Conservation (phyloP, 2,329 filamentous ascomycete genomes). For the Sordariomycetes sp. region DNA sequence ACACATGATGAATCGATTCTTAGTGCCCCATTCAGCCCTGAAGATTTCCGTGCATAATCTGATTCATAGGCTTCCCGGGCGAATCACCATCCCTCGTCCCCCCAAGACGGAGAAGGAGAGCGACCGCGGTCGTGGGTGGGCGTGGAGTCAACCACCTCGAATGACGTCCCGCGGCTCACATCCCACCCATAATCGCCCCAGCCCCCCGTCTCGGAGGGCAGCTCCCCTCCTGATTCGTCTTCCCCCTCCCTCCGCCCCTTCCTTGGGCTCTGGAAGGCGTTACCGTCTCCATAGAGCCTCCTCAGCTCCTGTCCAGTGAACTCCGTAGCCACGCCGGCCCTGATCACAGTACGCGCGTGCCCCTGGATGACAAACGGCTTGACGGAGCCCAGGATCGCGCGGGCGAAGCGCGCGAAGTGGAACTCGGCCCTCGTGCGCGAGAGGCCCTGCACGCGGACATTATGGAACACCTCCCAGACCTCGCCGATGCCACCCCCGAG, state of each 20-base stretch:
- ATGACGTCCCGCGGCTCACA: too few species aligned
- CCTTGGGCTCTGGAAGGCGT: background rate
- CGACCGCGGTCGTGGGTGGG: too few species aligned
- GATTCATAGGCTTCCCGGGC: too few species aligned
- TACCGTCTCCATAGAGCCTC: background rate
- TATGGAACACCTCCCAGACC: background rate
- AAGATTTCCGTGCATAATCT: too few species aligned
- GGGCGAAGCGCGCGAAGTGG: background rate
- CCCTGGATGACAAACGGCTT: background rate
- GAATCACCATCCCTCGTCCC: too few species aligned
- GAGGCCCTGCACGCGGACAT: background rate
- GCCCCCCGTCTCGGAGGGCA: too few species aligned
- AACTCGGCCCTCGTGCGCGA: background rate
- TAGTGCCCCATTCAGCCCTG: too few species aligned
- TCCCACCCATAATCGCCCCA: too few species aligned
- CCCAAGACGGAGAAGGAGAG: too few species aligned
- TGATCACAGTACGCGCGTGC: background rate
- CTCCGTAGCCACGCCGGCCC: background rate
- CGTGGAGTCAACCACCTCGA: too few species aligned
- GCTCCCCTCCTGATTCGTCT: too few species aligned
- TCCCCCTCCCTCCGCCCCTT: background rate
- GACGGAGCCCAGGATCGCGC: background rate
- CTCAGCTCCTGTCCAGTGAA: background rate
- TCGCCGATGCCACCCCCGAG: background rate
- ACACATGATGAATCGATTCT: too few species aligned